phyloP scores from a whole-genome alignment of 2,329 filamentous ascomycete species.

The Fusarium equiseti region DNA sequence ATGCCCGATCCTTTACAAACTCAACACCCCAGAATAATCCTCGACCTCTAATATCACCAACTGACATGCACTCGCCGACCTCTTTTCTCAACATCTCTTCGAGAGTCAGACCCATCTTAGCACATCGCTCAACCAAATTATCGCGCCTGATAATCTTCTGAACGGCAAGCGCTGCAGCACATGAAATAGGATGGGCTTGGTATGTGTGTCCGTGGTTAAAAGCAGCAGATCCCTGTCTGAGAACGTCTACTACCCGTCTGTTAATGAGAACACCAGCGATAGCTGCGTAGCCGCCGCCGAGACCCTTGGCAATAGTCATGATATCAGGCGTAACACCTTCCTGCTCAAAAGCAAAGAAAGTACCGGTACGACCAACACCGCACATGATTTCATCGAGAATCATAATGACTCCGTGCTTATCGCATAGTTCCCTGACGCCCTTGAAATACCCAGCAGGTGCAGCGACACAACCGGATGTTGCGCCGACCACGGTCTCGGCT shows the following conservation, averaged over 20 bases:
- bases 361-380: constrained; percentile 65
- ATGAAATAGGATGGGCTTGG: constrained; percentile 70
- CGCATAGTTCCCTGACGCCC: constrained; percentile 56
- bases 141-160: constrained; percentile 69
- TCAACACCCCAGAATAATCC: constrained; percentile 62
- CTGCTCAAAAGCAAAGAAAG: constrained; percentile 70
- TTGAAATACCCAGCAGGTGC: constrained; percentile 31
- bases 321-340: constrained; percentile 39
- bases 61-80: neutral
- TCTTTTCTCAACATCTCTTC: neutral
- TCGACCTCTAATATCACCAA: constrained; percentile 19
- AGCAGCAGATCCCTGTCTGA: constrained; percentile 50
- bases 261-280: constrained; percentile 71
- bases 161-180: constrained; percentile 72
- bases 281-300: constrained; percentile 64
- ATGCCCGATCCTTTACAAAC: constrained; percentile 54
- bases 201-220: constrained; percentile 71
- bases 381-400: constrained; percentile 73
- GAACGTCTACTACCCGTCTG: constrained; percentile 61
- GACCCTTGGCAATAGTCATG: constrained; percentile 60
- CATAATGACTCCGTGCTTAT: constrained; percentile 66
- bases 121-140: constrained; percentile 69
- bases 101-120: constrained; percentile 59
- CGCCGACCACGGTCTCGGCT: constrained; percentile 69
- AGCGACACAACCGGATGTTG: constrained; percentile 57